Percentiles rank a stretch among this genome's conserved stretches.
These are phyloP conservation scores for Adansonia gregorii DNA, from an alignment of 441 rosid species.

Conservation along the genomic window DNA sequence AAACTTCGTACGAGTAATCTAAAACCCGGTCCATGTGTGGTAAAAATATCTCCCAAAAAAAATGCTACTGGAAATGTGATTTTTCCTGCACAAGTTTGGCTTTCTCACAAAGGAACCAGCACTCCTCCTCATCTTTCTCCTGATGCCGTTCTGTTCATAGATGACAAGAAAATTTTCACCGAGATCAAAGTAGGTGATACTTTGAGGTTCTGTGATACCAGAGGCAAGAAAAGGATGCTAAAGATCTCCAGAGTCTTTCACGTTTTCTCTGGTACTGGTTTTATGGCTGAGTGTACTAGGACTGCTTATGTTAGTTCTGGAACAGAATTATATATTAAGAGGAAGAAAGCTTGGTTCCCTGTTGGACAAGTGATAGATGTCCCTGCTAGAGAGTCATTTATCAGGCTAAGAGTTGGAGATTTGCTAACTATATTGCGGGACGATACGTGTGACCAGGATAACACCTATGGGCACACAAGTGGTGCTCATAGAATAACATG, in stretches of 20 bases:
- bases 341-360: constrained; percentile 48
- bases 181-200: constrained; percentile 55
- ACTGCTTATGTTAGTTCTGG: constrained; percentile 66
- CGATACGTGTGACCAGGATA: constrained; percentile 36
- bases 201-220: constrained; percentile 54
- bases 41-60: constrained; percentile 64
- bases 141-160: constrained; percentile 52
- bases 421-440: constrained; percentile 54
- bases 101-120: constrained; percentile 51
- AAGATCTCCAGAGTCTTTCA: constrained; percentile 49
- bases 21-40: constrained; percentile 63
- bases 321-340: constrained; percentile 45
- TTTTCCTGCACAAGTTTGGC: constrained; percentile 64
- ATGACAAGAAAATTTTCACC: constrained; percentile 47
- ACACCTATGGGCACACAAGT: constrained; percentile 29
- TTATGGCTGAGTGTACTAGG: constrained; percentile 54
- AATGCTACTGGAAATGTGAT: constrained; percentile 56
- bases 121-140: constrained; percentile 56
- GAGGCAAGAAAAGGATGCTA: constrained; percentile 60
- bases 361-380: constrained; percentile 58
- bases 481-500: constrained; percentile 59
- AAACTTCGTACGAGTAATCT: constrained; percentile 66
- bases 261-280: constrained; percentile 58
- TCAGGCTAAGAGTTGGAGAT: constrained; percentile 68
- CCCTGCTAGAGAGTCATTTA: constrained; percentile 54